phyloP scores from a whole-genome alignment of 345 rosid genomes.

The Eucalyptus regnans region DNA sequence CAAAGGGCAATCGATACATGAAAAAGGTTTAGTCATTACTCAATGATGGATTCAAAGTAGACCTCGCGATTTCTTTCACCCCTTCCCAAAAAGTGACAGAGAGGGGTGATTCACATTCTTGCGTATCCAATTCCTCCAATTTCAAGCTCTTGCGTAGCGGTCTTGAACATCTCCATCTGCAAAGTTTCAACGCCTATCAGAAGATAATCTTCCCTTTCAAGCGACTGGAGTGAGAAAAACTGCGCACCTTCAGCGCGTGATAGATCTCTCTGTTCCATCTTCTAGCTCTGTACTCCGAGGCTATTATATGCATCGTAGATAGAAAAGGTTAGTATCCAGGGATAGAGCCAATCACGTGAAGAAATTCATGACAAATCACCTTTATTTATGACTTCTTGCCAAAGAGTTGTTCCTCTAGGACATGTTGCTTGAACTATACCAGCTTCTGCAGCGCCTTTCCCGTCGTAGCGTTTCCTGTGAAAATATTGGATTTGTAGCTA shows the following conservation, averaged over 20 bases:
- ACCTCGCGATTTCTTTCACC: neutral
- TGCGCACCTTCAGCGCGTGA: neutral
- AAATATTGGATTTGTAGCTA: too few relatives aligned
- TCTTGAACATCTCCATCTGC: conserved; percentile 4
- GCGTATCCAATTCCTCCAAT: neutral
- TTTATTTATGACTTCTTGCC: neutral
- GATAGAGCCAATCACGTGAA: neutral
- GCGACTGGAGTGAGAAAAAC: neutral
- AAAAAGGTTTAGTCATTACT: neutral
- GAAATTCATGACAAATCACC: neutral
- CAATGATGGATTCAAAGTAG: neutral
- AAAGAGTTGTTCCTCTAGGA: neutral
- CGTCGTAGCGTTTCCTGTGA: neutral
- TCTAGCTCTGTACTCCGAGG: neutral
- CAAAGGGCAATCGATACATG: neutral
- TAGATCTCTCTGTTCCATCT: neutral
- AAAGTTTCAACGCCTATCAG: neutral
- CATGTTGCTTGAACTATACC: neutral
- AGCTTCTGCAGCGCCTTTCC: neutral
- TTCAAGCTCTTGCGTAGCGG: neutral
- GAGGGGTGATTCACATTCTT: neutral
- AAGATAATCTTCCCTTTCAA: neutral
- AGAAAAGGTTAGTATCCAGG: neutral
- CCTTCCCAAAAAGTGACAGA: neutral
- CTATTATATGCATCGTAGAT: neutral